A percentile compares a stretch with the other conserved stretches of the same genome.
These are phyloP conservation scores for Ceratonia siliqua DNA, from an alignment of 306 rosid species.

Conservation along the genomic window DNA sequence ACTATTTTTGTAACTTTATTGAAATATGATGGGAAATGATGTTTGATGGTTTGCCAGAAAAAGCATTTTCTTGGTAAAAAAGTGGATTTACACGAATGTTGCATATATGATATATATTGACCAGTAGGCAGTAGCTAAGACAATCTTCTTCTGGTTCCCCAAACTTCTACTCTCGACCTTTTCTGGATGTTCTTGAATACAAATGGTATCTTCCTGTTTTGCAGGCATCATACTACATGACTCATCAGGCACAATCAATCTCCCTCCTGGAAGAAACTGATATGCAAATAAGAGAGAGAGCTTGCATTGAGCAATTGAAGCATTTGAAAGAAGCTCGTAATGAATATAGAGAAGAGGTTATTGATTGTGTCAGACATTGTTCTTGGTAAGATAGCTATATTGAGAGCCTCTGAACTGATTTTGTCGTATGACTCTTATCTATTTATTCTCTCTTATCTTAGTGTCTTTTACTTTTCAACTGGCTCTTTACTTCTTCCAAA, in stretches of 20 bases:
- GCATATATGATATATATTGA: too few relatives aligned
- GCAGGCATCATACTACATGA: constrained; percentile 84
- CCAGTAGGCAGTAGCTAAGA: too few relatives aligned
- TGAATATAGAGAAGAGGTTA: constrained; percentile 74
- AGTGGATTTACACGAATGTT: too few relatives aligned
- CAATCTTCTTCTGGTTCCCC: too few relatives aligned
- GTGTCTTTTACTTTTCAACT: constrained; percentile 9
- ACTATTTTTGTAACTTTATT: background rate
- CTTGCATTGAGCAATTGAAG: constrained; percentile 61
- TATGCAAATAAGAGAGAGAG: constrained; percentile 77
- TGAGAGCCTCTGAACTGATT: constrained; percentile 25
- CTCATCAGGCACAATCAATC: constrained; percentile 70
- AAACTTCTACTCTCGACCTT: too few relatives aligned
- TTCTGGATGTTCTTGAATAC: too few relatives aligned
- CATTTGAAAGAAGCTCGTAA: constrained; percentile 85
- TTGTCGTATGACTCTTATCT: constrained; percentile 2
- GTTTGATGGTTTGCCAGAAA: background rate
- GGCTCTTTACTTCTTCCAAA: constrained; percentile 19
- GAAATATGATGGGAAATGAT: constrained; percentile 3
- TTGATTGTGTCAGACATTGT: constrained; percentile 67
- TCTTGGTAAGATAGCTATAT: constrained; percentile 58
- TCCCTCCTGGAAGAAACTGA: constrained; percentile 82
- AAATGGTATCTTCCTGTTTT: too few relatives aligned
- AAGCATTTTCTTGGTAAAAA: background rate
- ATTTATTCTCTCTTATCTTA: background rate